Base-by-base conservation (phyloP, 768 basidiomycete genomes). In the Jaapia argillacea region DNA sequence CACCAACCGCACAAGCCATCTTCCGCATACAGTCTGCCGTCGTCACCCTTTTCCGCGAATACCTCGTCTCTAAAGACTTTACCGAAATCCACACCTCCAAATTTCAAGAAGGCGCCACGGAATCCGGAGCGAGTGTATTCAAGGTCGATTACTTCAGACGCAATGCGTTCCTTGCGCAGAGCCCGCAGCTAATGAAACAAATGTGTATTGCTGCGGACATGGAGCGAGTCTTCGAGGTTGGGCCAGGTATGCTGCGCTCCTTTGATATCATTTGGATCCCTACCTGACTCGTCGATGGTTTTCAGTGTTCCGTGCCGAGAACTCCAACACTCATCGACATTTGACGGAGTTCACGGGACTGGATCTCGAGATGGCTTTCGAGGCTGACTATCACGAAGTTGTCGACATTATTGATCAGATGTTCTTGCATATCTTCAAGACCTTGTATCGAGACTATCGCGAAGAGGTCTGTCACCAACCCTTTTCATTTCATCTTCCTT, bases 271-370 rank as follows among this genome's bases (percentile, higher is more conserved):
- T 45, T n/a, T 41, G 5, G 12, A 36, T 18, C 16, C 24, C 70
- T 71, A 40, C 10, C 16, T 33, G 10, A 16, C 10, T 16, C 16
- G 37, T 6, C 21, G 37, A 38, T 7, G 12, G 10, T 21, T 7
- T 6, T 10, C 22, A 38, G 37, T 38, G 10, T 74, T 72, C 65
- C 63, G 72, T 42, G 71, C 71, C 6, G 72, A 72, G 52, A 68
- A 74, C 54, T 69, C 68, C 27, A 68, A 70, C 60, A 74, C 73
- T 6, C 69, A 73, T 52, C 66, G 73, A 41, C 73, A 75, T 60
- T 54, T 75, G 61, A 73, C 72, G 45, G 73, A 75, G 53, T 75
- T 72, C 55, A 71, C 65, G 43, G 73, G 73, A 24, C 65, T 74
- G 51, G 72, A 74, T 63, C 60, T 75, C 44, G 73, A 74, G 53